These are phyloP conservation scores for Candida silvatica DNA, from an alignment of 805 yeast genomes.

Conservation along the genomic window DNA sequence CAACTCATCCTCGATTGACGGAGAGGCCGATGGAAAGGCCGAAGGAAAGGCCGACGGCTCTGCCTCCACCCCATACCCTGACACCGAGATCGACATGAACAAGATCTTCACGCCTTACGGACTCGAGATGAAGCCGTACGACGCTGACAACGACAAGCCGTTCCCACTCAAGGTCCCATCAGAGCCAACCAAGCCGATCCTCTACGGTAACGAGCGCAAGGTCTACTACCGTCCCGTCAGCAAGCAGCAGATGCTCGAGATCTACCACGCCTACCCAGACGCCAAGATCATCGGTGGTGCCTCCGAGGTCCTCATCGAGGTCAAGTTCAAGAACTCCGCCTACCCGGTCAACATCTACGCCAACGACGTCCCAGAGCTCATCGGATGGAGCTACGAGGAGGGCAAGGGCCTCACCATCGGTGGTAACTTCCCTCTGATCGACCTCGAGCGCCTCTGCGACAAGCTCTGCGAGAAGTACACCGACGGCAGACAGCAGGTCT, in stretches of 20 bases:
- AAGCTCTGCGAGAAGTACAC: constrained; percentile 14
- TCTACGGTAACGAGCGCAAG: constrained; percentile 29
- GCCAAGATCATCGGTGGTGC: constrained; percentile 38
- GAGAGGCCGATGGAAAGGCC: constrained; percentile 8
- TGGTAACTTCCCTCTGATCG: constrained; percentile 32
- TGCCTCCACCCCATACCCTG: not conserved
- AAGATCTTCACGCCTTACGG: constrained; percentile 30
- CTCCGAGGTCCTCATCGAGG: constrained; percentile 39
- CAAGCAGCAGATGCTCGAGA: constrained; percentile 26
- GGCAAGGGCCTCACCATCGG: constrained; percentile 34
- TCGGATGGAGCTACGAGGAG: constrained; percentile 26
- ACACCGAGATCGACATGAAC: constrained; percentile 25
- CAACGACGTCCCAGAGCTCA: constrained; percentile 34
- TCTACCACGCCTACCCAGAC: constrained; percentile 26
- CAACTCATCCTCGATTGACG: no score
- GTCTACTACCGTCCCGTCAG: constrained; percentile 38
- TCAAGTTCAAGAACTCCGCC: constrained; percentile 32
- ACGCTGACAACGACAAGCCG: constrained; percentile 28
- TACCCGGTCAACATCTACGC: constrained; percentile 31
- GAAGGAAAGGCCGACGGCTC: constrained; percentile 4
- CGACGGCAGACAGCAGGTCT: constrained; percentile 26
- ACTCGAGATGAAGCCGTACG: constrained; percentile 29
- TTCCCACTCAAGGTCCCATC: constrained; percentile 30
- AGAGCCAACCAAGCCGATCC: constrained; percentile 20
- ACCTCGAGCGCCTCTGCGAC: constrained; percentile 29